Evolutionary conservation across 768 basidiomycete species (phyloP), one percentile per base, ranked within the genome.

Genomic region (Boletus sp.): DNA sequence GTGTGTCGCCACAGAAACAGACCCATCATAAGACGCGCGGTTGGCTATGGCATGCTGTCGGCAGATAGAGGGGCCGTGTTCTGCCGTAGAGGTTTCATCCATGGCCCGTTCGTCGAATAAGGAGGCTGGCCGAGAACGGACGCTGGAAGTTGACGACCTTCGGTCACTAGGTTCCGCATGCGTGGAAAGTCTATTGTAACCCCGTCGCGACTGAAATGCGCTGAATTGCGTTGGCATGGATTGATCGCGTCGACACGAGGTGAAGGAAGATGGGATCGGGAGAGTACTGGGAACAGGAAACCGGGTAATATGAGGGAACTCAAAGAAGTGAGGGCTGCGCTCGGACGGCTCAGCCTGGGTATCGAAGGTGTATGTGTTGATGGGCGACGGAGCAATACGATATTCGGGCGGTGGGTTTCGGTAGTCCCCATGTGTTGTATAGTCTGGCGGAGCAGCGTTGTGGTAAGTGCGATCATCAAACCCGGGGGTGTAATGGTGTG

Each of bases 241-340:
- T 48, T 55, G 57, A 12, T 63, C 47, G 7, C 12, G 44, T 59
- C 41, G 49, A 47, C 39, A 20, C 36, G 51, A 36, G 47, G 50
- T 12, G 7, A 45, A 36, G 20, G 51, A 45, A 35, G 61, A 50
- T 18, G 58, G 50, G 24, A 60, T 18, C 3, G 67, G 59, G 39
- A 66, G 63, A 37, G 57, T 59, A 17, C 58, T 58, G 7, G 71
- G 68, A 35, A 67, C 62, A 35, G 72, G 64, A 47, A 59, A 66
- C 55, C 57, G 67, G 5, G 72, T 72, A 20, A 54, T 52, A 33
- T 72, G 70, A 30, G 71, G 39, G 37, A 64, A 52, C 30, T 72
- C 70, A 17, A 65, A 70, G 14, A 66, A 73, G 37, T 68, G 62
- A 44, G 64, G 60, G 35, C 55, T 57, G 17, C 29, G 33, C 9